Evolutionary conservation across 148 eudicot species (phyloP), one percentile per base, ranked within the genome.

Genomic region (Suaeda aralocaspica): DNA sequence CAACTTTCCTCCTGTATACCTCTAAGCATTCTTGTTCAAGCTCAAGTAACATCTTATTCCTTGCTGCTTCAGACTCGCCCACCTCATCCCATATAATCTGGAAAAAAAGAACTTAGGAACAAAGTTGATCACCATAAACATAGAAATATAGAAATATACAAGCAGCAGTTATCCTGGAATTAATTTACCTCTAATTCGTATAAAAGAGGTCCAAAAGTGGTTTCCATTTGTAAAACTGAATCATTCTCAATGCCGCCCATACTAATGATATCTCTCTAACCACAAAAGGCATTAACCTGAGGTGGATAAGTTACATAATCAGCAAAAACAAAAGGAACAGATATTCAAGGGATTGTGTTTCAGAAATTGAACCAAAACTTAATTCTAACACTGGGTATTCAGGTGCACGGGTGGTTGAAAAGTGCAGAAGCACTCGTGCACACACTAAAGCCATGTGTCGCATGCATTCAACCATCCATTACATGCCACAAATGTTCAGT

Each of bases 1-100:
- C 96, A 28, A 89, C 89, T 66, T 85, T 87, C 71, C 88, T 84
- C 72, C 92, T 74, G 77, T 84, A 89, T 16, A 89, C 84, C 61
- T 87, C 92, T 28, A 87, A 66, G 76, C 96, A 89, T 69, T 85
- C 89, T 68, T 77, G 81, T 70, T 89, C 89, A 71, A 89, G 85
- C 68, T 89, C 96, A 48, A 80, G 78, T 77, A 90, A 60, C 82
- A 82, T 82, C 74, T 78, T 85, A 66, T 89, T 89, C 78, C 88
- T 87, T 14, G 84, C 86, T 30, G 53, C 48, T 76, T 87, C 89
- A 64, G 86, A 64, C 76, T 89, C 96, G 16, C 96, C 96, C 66
- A 89, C 84, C 67, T 89, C 92, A 76, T 87, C 89, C 96, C 96
- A 89, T 71, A 89, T 87, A 59, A 84, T 75, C 96, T 89, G 62